Evolutionary conservation across 2,329 filamentous ascomycete genomes (phyloP).

Genomic region (Aspergillus sp.): DNA sequence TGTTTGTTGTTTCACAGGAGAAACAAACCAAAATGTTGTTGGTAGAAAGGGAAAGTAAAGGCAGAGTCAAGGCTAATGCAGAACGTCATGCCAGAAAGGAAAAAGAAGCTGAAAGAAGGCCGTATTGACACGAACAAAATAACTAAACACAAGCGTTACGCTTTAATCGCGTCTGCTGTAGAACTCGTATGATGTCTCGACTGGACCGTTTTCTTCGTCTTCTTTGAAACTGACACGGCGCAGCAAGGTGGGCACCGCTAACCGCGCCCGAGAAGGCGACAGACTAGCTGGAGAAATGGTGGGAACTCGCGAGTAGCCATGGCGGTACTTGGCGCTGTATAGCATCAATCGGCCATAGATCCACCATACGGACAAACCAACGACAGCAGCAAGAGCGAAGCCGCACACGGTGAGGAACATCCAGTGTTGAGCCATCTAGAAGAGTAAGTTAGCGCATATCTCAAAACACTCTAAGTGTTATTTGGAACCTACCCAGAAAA

Average conservation of each 20-base stretch:
- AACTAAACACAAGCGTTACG: constrained; percentile 4
- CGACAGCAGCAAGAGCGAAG: constrained; percentile 41
- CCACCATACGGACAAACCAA: constrained; percentile 44
- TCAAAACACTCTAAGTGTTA: neutral
- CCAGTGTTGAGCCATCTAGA: constrained; percentile 49
- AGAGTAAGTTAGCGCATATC: constrained; percentile 1
- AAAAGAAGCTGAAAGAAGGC: constrained; percentile 1
- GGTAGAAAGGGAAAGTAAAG: constrained; percentile 3
- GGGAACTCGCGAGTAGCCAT: constrained; percentile 29
- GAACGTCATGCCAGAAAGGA: neutral
- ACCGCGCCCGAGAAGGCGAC: constrained; percentile 26
- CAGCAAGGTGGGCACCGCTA: constrained; percentile 27
- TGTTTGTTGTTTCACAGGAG: neutral
- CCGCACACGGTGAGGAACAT: constrained; percentile 46
- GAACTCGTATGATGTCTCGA: constrained; percentile 34
- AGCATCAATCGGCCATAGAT: constrained; percentile 42
- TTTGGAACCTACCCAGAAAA: constrained; percentile 49
- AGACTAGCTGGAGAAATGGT: constrained; percentile 18
- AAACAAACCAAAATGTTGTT: neutral
- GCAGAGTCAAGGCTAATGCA: neutral
- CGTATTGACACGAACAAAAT: constrained; percentile 14
- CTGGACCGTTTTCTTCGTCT: constrained; percentile 30
- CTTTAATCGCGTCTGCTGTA: constrained; percentile 25
- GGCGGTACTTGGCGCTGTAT: constrained; percentile 33
- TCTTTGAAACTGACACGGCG: constrained; percentile 32